These are phyloP conservation scores for Casuarina cunninghamiana DNA, from an alignment of 306 rosid genomes.

Conservation along the genomic window DNA sequence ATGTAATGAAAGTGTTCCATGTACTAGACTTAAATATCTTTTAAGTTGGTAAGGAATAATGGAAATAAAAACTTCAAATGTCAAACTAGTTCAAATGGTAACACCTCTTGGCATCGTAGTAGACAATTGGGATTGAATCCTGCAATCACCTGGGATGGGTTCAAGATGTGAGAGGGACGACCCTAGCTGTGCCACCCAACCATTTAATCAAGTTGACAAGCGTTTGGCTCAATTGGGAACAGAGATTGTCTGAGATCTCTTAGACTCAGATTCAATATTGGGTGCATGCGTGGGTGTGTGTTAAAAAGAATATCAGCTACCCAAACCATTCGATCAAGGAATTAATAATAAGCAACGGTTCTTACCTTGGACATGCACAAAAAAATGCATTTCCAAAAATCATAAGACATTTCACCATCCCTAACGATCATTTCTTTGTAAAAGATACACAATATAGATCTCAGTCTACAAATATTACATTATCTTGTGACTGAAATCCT, in stretches of 20 bases:
- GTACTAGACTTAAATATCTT: neutral
- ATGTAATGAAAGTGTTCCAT: neutral
- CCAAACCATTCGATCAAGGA: neutral
- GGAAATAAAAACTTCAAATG: neutral
- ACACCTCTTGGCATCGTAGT: neutral
- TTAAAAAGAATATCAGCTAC: too few species aligned
- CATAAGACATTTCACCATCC: neutral
- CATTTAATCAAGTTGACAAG: neutral
- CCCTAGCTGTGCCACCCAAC: neutral
- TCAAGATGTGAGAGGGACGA: neutral
- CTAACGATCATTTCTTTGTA: neutral
- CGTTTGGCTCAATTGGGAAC: too few species aligned
- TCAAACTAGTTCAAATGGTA: neutral
- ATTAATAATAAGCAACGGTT: neutral
- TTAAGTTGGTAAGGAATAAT: neutral
- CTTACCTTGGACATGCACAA: neutral
- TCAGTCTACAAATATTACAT: neutral
- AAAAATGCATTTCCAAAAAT: neutral
- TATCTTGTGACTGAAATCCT: neutral
- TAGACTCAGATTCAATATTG: too few species aligned
- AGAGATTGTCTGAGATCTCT: too few species aligned
- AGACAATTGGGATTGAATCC: neutral
- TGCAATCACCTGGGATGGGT: neutral
- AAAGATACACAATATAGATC: neutral
- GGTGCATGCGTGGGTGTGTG: too few species aligned